Base-by-base conservation (phyloP, 1,284 basidiomycete species). In the Phylloboletellus chloephorus region DNA sequence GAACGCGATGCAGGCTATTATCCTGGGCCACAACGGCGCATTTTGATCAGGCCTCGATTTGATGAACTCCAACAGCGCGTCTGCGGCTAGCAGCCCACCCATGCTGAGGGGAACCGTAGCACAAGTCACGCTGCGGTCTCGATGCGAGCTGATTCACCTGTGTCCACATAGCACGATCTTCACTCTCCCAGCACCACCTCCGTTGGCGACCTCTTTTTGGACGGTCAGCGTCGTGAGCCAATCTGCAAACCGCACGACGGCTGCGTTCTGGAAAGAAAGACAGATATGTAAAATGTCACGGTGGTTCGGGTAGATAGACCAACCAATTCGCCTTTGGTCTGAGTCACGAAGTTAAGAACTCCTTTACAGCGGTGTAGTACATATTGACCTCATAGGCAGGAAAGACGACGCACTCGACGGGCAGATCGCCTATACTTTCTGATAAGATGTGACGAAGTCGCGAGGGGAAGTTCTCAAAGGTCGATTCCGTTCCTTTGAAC, bases 111-210 rank as follows among this genome's bases (percentile, higher is more conserved):
- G 39, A 36, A 40, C 11, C 13, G 21, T 8, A 13, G 25, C 24
- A 23, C 20, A 11, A 16, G 17, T 23, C 3, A 25, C 12, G 26
- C 11, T 21, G 28, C 11, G 36, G 21, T 5, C 22, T 12, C 11
- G 21, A 22, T 5, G 22, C 5, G 17, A 26, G 7, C 22, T 46
- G 21, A 52, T 71, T 43, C 47, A 87, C 88, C 88, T 94, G 61
- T 97, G 94, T 3, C 93, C 93, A 56, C 91, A 92, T 2, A 97
- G 72, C 3, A 94, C 81, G 34, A 97, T 74, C 58, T 80, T 88
- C 0, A 83, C 83, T 49, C 75, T 82, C 16, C 86, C 87, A 11
- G 87, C 82, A 16, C 87, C 88, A 15, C 79, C 76, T 1, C 76
- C 76, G 43, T 73, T 65, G 8, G 80, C 77, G 26, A 85, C 82